A percentile compares a stretch with the other conserved stretches of the same genome.
Evolutionary conservation across 106 monocot species (phyloP).

Genomic region (Dioscorea alata): DNA sequence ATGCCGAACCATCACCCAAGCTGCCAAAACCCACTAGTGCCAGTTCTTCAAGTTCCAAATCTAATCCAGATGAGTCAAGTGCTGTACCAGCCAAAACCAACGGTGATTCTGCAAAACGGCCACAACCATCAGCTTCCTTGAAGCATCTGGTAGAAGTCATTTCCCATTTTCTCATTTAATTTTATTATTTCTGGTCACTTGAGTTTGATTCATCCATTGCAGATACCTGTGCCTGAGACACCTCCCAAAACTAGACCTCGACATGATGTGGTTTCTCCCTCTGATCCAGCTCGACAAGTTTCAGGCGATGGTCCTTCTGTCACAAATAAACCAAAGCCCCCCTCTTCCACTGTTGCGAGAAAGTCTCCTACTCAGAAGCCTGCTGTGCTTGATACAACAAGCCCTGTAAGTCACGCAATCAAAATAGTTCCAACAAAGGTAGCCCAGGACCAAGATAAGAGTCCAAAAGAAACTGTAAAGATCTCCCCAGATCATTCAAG

Average conservation of each 20-base stretch:
- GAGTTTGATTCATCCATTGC: slow-evolving; percentile 20
- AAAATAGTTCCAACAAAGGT: slow-evolving; percentile 9
- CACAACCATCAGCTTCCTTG: slow-evolving; percentile 19
- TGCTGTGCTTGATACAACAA: slow-evolving; percentile 24
- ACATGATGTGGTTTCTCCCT: slow-evolving; percentile 25
- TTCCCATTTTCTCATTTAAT: background rate
- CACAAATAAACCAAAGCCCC: slow-evolving; percentile 25
- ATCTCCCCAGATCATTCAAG: slow-evolving; percentile 7
- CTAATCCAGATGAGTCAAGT: slow-evolving; percentile 28
- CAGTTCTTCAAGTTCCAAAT: slow-evolving; percentile 46
- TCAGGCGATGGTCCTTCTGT: slow-evolving; percentile 10
- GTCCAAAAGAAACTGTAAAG: slow-evolving; percentile 17
- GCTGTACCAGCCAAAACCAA: slow-evolving; percentile 14
- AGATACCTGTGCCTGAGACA: slow-evolving; percentile 44
- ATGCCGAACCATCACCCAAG: slow-evolving; percentile 33
- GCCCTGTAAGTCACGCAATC: slow-evolving; percentile 2
- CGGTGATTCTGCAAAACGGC: slow-evolving; percentile 28
- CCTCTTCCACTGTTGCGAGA: slow-evolving; percentile 19
- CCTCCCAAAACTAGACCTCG: slow-evolving; percentile 44
- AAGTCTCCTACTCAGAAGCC: slow-evolving; percentile 21
- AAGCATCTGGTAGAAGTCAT: slow-evolving; percentile 54
- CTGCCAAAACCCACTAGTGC: slow-evolving; percentile 27
- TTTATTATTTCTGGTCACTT: background rate
- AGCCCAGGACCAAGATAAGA: slow-evolving; percentile 18
- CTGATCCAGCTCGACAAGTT: slow-evolving; percentile 33